A percentile compares a stretch with the other conserved stretches of the same genome.
phyloP scores from a whole-genome alignment of 2,329 filamentous ascomycete genomes.

The Botryotinia convoluta region DNA sequence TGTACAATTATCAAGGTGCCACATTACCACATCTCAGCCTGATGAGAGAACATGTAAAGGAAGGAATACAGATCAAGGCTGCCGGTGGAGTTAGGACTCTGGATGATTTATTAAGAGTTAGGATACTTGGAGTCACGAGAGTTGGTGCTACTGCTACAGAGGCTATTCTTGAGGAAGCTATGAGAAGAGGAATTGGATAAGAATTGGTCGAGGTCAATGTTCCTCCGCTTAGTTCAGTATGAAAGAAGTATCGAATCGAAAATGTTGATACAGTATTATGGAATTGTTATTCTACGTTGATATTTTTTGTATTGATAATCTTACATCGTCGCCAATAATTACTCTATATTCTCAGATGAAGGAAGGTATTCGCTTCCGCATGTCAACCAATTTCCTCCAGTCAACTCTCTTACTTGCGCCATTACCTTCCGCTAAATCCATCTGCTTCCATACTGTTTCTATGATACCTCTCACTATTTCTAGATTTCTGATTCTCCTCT shows the following conservation, averaged over 20 bases:
- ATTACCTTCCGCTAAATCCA: constrained; percentile 39
- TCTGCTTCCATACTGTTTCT: constrained; percentile 47
- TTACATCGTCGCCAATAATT: constrained; percentile 12
- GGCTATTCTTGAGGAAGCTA: constrained; percentile 55
- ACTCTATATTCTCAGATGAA: constrained; percentile 15
- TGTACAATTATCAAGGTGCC: constrained; percentile 53
- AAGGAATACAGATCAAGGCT: constrained; percentile 54
- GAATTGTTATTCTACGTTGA: neutral
- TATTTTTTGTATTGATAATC: neutral
- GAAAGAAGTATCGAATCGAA: neutral
- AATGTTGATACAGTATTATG: neutral
- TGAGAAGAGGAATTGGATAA: constrained; percentile 46
- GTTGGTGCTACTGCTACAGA: constrained; percentile 56
- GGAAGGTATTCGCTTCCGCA: constrained; percentile 12
- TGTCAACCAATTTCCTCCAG: constrained; percentile 20
- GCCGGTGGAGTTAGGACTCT: constrained; percentile 56
- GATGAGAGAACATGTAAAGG: constrained; percentile 49
- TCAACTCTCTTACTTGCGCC: constrained; percentile 8
- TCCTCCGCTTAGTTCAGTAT: neutral
- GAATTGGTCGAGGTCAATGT: constrained; percentile 27
- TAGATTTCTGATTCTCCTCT: constrained; percentile 47
- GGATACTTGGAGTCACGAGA: constrained; percentile 52
- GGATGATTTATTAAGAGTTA: constrained; percentile 54
- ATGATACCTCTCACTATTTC: constrained; percentile 45
- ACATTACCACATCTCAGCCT: constrained; percentile 51